phyloP scores from a whole-genome alignment of 352 stramenopile species.

The Globisporangium echinulatum region DNA sequence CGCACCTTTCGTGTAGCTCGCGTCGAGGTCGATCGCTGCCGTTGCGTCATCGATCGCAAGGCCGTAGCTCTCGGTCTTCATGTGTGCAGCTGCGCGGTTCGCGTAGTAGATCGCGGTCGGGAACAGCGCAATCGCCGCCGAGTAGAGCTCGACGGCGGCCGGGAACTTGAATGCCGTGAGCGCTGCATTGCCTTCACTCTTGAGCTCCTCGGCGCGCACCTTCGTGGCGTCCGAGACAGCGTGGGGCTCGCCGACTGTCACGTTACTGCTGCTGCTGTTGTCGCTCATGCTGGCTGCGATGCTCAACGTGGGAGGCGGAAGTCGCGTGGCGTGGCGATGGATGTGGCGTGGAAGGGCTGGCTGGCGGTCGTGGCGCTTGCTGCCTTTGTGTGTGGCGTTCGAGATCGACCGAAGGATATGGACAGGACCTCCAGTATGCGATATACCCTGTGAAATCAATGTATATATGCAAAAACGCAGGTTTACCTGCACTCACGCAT shows the following conservation, averaged over 20 bases:
- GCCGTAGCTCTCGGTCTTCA: constrained; percentile 98
- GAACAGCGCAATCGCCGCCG: constrained; percentile 79
- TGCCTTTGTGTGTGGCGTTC: constrained; percentile 3
- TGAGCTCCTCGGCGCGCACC: constrained; percentile 67
- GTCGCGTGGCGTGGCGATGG: not conserved
- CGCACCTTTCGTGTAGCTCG: constrained; percentile 93
- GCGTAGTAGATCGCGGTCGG: constrained; percentile 92
- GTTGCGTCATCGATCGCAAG: constrained; percentile 96
- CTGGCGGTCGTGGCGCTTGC: not conserved
- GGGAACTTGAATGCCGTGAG: constrained; percentile 80
- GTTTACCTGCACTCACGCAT: not conserved
- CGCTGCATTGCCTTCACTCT: constrained; percentile 79
- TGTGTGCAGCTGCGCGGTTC: constrained; percentile 94
- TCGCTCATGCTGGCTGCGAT: constrained; percentile 1
- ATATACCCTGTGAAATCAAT: not conserved
- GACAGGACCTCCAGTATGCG: not conserved
- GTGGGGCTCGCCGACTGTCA: constrained; percentile 49
- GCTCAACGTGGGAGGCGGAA: not conserved
- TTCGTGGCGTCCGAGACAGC: constrained; percentile 57
- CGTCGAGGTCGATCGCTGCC: constrained; percentile 91
- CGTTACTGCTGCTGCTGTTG: constrained; percentile 29
- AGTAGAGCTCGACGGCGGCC: constrained; percentile 84
- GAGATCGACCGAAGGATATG: not conserved
- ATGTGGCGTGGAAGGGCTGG: not conserved
- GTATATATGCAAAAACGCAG: not conserved